These are phyloP conservation scores for Populus tremula DNA, from an alignment of 345 rosid species.

Conservation along the genomic window DNA sequence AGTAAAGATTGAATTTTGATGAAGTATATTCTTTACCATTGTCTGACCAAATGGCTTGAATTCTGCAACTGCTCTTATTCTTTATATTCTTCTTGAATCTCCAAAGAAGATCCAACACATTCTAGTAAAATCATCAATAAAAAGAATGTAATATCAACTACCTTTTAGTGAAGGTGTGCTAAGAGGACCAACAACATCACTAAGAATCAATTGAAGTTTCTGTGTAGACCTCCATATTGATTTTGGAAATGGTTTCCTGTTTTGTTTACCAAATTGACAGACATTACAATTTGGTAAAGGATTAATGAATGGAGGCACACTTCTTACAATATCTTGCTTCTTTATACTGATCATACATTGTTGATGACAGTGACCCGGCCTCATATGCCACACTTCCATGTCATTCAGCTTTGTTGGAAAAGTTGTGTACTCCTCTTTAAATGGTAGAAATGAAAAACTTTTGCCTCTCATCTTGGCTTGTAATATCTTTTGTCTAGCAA, in stretches of 20 bases:
- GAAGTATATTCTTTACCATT: too few species aligned
- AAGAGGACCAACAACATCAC: not conserved
- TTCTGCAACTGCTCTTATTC: not conserved
- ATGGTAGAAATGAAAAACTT: not conserved
- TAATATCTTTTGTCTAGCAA: not conserved
- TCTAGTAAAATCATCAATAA: constrained; percentile 3
- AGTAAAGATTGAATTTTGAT: too few species aligned
- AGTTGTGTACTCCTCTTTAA: not conserved
- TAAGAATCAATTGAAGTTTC: constrained; percentile 4
- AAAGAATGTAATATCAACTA: not conserved
- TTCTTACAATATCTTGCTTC: not conserved
- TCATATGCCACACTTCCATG: not conserved
- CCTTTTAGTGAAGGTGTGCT: not conserved
- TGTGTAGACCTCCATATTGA: not conserved
- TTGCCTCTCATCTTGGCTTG: not conserved
- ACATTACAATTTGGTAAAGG: not conserved
- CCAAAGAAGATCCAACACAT: not conserved
- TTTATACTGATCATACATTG: not conserved
- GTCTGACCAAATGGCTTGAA: not conserved
- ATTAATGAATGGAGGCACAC: not conserved
- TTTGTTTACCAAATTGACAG: constrained; percentile 7
- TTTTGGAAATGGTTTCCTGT: not conserved
- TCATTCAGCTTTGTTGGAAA: not conserved
- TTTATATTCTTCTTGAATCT: not conserved
- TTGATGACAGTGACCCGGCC: not conserved